Percentiles rank a stretch among this genome's conserved stretches.
Conservation (phyloP, 129 eudicot genomes). For the Centrapalus pauciflorus region DNA sequence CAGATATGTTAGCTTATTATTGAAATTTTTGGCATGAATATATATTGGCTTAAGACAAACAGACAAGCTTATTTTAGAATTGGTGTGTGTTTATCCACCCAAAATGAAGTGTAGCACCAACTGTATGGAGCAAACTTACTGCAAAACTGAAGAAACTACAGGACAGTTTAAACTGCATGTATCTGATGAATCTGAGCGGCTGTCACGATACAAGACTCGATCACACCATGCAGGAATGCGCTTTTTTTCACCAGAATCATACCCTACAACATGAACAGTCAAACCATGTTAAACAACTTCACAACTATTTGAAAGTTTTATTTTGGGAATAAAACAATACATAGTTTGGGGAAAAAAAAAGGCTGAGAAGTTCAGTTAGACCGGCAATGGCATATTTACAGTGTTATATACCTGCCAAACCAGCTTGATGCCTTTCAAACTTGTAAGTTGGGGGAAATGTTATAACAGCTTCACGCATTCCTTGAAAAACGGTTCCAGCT, state of each 20-base stretch:
- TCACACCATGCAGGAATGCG: conserved; percentile 99
- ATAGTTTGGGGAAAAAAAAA: not conserved
- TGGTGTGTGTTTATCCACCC: not conserved
- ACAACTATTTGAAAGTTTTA: not conserved
- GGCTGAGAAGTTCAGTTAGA: not conserved
- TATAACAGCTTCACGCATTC: conserved; percentile 97
- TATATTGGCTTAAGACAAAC: not conserved
- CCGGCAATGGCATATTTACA: not conserved
- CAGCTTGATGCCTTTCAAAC: conserved; percentile 83
- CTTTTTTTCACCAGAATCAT: conserved; percentile 95
- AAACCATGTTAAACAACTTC: conserved; percentile 1
- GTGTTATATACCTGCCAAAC: conserved; percentile 69
- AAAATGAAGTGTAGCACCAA: not conserved
- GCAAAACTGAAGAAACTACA: conserved; percentile 60
- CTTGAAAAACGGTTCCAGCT: conserved; percentile 94
- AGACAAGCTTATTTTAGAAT: not conserved
- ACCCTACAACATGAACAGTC: conserved; percentile 43
- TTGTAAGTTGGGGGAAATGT: conserved; percentile 93
- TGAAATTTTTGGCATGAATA: not conserved
- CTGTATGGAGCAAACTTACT: conserved; percentile 48
- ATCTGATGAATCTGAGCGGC: conserved; percentile 58
- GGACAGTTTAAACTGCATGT: conserved; percentile 86
- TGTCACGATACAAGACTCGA: conserved; percentile 83
- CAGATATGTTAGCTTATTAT: not conserved
- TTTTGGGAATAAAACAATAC: not conserved